Evolutionary conservation across 140 eudicot species (phyloP).

Genomic region (Cichorium intybus): DNA sequence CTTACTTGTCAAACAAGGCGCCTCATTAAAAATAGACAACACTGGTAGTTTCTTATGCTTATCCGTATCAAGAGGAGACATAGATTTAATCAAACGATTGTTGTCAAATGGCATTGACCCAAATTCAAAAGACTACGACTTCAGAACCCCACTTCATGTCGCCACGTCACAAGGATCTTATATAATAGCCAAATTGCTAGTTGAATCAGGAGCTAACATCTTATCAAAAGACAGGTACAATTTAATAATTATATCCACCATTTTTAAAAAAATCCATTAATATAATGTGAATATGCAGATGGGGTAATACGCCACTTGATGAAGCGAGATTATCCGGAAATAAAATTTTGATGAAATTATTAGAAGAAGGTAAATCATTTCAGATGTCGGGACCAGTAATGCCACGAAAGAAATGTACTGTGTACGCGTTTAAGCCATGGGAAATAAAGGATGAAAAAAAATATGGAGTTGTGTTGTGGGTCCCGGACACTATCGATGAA

Average conservation of each 20-base stretch:
- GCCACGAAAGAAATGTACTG: conserved; percentile 60
- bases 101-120: conserved; percentile 74
- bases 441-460: conserved; percentile 39
- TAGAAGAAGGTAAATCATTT: conserved; percentile 63
- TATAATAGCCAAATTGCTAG: conserved; percentile 69
- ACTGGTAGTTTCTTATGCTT: conserved; percentile 71
- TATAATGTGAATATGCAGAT: conserved; percentile 41
- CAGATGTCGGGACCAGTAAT: conserved; percentile 42
- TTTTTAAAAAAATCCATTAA: no score
- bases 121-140: conserved; percentile 70
- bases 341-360: conserved; percentile 48
- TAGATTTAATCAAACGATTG: conserved; percentile 55
- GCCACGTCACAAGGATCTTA: conserved; percentile 78
- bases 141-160: conserved; percentile 81
- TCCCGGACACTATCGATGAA: conserved; percentile 71
- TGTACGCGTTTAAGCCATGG: conserved; percentile 76
- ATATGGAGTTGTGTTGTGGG: conserved; percentile 74
- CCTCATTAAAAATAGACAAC: conserved; percentile 43
- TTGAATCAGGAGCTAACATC: conserved; percentile 86
- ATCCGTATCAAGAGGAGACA: conserved; percentile 66
- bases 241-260: background rate
- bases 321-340: conserved; percentile 75
- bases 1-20: conserved; percentile 59
- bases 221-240: conserved; percentile 73
- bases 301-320: conserved; percentile 89